These are phyloP conservation scores for Saraca asoca DNA, from an alignment of 331 rosid species.

Conservation along the genomic window DNA sequence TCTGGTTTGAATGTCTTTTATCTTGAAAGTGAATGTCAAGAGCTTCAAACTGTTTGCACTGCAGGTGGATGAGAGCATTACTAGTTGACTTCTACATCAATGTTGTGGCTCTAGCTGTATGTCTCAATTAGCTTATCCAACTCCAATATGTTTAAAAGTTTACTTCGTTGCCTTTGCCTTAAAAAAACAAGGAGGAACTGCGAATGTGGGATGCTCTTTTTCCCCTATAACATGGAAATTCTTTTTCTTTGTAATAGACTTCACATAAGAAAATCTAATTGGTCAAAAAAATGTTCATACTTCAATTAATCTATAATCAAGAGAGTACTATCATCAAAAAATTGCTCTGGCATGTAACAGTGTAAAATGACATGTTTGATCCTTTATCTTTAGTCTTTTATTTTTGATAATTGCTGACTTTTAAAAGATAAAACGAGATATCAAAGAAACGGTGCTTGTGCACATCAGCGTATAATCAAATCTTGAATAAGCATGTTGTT, in stretches of 20 bases:
- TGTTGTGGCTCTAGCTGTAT: conserved; percentile 68
- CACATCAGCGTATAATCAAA: not conserved
- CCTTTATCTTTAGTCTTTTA: not conserved
- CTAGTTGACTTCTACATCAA: conserved; percentile 76
- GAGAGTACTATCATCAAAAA: too few relatives aligned
- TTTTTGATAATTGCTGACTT: conserved; percentile 5
- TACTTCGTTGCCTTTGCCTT: conserved; percentile 21
- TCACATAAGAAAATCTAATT: too few relatives aligned
- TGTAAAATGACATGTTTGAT: conserved; percentile 13
- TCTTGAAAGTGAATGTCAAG: conserved; percentile 23
- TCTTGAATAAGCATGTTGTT: not conserved
- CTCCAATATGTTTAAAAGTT: conserved; percentile 17
- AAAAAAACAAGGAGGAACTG: conserved; percentile 8
- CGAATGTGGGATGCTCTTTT: too few relatives aligned
- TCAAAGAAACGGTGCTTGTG: conserved; percentile 5
- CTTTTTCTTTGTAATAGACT: too few relatives aligned
- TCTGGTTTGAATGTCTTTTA: conserved; percentile 6
- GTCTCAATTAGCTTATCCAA: conserved; percentile 37
- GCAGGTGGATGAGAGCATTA: conserved; percentile 83
- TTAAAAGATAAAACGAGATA: conserved; percentile 6
- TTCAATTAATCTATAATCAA: too few relatives aligned
- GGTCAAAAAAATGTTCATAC: too few relatives aligned
- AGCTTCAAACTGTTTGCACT: conserved; percentile 53
- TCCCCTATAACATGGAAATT: too few relatives aligned
- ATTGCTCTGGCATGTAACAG: too few relatives aligned